Base-by-base conservation (phyloP, 176 grass and related monocot species). In the Puya raimondii region DNA sequence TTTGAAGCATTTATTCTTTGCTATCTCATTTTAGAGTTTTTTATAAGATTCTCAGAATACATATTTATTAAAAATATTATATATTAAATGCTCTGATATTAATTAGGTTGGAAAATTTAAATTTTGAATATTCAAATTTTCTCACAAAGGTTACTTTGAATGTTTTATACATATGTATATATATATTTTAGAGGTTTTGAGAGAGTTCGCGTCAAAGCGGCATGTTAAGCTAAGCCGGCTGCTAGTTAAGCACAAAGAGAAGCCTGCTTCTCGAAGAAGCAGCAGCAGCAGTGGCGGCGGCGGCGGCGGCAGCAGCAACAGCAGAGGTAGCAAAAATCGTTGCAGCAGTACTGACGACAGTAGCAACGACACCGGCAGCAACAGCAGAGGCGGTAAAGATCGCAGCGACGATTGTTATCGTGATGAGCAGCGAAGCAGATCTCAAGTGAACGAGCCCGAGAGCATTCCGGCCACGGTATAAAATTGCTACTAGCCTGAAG, bases 181-280 rank as follows among this genome's bases (percentile, higher is more conserved):
- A n/a, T n/a, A n/a, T n/a, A 42, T 42, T 42, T 51, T 70, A 83
- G 81, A 83, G 29, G 81, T 83, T 17, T 15, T 83, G 70, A 74
- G 20, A 53, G 70, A 83, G 81, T 78, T 83, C 64, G 52, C 76
- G 20, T 83, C 70, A 12, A 83, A 74, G 54, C 64, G 70, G 17
- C 70, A 74, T 25, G 64, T 61, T 48, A 73, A 47, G 64, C 64
- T 83, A 10, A 78, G 64, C 68, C 53, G 81, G 23, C 17, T 70
- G 53, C 58, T 74, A 13, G 10, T 25, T 54, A 63, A 47, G 4
- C 53, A 49, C 2, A 47, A 33, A 4, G 65, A 64, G 33, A 59
- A 47, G 8, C 16, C 47, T 12, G 26, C 9, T 2, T 29, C 10
- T 2, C 63, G 21, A 27, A 67, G 65, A 12, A 26, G 16, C 12